phyloP scores from a whole-genome alignment of 1,284 basidiomycete species.

The Leucoagaricus sp. region DNA sequence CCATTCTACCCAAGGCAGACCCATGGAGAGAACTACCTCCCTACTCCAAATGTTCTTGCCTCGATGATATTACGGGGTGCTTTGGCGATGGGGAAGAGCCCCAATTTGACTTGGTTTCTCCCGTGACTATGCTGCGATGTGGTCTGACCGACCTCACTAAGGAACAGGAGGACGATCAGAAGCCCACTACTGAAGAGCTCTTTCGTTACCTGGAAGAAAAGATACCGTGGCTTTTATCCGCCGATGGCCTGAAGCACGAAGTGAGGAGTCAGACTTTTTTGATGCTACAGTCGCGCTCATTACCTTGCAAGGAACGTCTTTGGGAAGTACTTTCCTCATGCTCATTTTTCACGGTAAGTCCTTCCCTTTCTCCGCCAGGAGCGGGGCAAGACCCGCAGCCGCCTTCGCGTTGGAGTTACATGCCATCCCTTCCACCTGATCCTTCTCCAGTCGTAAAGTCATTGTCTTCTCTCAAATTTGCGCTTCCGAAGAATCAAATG shows the following conservation, averaged over 20 bases:
- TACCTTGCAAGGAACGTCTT: conserved; percentile 45
- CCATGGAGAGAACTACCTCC: conserved; percentile 47
- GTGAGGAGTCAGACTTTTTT: conserved; percentile 32
- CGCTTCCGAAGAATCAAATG: conserved; percentile 40
- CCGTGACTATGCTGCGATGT: conserved; percentile 60
- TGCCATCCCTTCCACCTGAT: conserved; percentile 36
- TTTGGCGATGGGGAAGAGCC: conserved; percentile 30
- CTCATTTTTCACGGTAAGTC: conserved; percentile 45
- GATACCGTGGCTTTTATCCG: conserved; percentile 55
- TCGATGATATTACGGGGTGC: conserved; percentile 47
- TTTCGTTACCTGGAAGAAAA: conserved; percentile 57
- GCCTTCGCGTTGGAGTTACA: conserved; percentile 54
- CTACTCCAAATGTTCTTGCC: conserved; percentile 46
- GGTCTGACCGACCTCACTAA: conserved; percentile 51
- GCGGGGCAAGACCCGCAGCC: conserved; percentile 24
- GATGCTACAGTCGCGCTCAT: background rate
- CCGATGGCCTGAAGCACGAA: conserved; percentile 52
- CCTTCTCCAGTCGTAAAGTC: conserved; percentile 49
- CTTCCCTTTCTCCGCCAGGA: conserved; percentile 20
- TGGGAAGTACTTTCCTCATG: conserved; percentile 62
- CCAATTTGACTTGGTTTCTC: conserved; percentile 41
- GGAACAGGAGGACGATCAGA: conserved; percentile 33
- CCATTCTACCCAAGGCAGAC: conserved; percentile 54
- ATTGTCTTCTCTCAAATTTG: conserved; percentile 44
- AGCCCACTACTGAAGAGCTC: conserved; percentile 57